Percentiles rank a stretch among this genome's conserved stretches.
Evolutionary conservation across 1,284 basidiomycete species (phyloP).

Genomic region (Singerocomus inundabilis): DNA sequence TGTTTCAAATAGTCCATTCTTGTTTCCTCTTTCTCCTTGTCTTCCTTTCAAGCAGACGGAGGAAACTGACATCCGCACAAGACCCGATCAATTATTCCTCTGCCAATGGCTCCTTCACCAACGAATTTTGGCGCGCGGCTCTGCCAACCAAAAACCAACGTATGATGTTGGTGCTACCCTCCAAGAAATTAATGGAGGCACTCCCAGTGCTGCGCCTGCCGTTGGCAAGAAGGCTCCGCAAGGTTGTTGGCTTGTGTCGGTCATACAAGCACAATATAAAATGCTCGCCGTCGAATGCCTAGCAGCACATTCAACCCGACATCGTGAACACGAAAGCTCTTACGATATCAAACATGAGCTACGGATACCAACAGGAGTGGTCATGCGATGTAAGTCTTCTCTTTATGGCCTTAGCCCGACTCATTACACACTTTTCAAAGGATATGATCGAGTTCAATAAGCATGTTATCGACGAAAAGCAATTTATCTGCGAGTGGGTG

Average conservation of each 20-base stretch:
- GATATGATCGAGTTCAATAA: conserved; percentile 6
- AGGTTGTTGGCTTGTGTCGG: conserved; percentile 3
- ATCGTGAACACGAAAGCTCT: not conserved
- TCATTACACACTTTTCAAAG: not conserved
- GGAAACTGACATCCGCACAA: not conserved
- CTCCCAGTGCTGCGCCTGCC: not conserved
- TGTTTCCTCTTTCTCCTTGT: no score
- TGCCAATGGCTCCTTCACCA: conserved; percentile 5
- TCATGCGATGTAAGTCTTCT: not conserved
- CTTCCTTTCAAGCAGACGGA: not conserved
- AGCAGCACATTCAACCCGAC: not conserved
- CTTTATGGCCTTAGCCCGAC: not conserved
- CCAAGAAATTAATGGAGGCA: not conserved
- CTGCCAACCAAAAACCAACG: not conserved
- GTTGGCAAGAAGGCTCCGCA: not conserved
- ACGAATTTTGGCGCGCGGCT: not conserved
- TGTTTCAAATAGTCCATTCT: not conserved
- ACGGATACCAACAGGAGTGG: conserved; percentile 2
- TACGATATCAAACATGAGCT: not conserved
- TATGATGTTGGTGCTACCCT: not conserved
- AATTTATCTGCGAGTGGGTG: conserved; percentile 9
- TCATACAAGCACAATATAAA: conserved; percentile 12
- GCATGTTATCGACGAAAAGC: not conserved
- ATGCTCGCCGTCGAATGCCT: not conserved
- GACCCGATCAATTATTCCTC: not conserved